Evolutionary conservation across 2,329 filamentous ascomycete species (phyloP), one percentile per base, ranked within the genome.

Genomic region (Myriosclerotinia scirpicola): DNA sequence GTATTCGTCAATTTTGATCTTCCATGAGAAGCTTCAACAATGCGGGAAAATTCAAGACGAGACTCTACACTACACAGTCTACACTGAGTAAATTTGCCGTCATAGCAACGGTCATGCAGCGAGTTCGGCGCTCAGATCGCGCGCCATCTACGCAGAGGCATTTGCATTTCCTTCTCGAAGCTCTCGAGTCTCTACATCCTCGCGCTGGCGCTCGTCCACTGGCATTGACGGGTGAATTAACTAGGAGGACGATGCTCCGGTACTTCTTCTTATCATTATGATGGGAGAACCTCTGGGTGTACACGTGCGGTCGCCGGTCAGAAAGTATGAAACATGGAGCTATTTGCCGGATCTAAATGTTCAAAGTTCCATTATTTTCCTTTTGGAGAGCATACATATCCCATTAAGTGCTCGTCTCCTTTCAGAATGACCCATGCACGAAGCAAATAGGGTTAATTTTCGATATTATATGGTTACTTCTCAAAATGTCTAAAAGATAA

Each of bases 61-160:
- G 44, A 48, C 44, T 58, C 44, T 65, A 5, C 38, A 50, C 17
- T 30, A 14, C n/a, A n/a, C n/a, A n/a, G n/a, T n/a, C 34, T 52
- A 11, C 15, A 64, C 12, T 17, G 54, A 65, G 54, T 59, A 59
- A 60, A 22, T 65, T 60, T 44, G 22, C 54, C n/a, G 22, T 65
- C 46, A 42, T 60, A 52, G 54, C 63, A 65, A 59, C 36, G 22
- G 36, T n/a, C 14, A 38, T 30, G 42, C 34, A 59, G 12, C 14
- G 15, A 52, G 15, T 38, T 15, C 14, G 44, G 53, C 63, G 63
- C 63, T 65, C 63, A 65, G 63, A 34, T 65, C 63, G 54, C 63
- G 42, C 44, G 26, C 63, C 22, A 34, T 59, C 14, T 7, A 42
- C 22, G 42, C 34, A 38, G 36, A 42, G 63, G 44, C 63, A 53